phyloP scores from a whole-genome alignment of 805 yeast genomes.

The Lachancea lanzarotensis region DNA sequence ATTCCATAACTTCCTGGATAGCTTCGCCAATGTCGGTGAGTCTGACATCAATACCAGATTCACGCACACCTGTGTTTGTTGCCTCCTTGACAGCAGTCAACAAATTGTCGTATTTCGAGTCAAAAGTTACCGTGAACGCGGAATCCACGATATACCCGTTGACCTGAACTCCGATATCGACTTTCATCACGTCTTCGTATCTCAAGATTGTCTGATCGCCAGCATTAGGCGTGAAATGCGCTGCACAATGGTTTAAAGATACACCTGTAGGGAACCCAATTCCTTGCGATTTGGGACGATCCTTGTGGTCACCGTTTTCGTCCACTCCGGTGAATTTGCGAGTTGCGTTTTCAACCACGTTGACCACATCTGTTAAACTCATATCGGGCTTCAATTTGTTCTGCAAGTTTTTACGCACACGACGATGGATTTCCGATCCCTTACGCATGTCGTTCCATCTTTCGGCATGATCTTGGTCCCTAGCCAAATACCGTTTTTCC shows the following conservation, averaged over 20 bases:
- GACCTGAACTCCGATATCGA: conserved; percentile 94
- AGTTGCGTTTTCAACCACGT: conserved; percentile 78
- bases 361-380: conserved; percentile 85
- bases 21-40: conserved; percentile 93
- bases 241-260: conserved; percentile 89
- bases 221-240: conserved; percentile 95
- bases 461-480: conserved; percentile 42
- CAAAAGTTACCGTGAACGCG: conserved; percentile 88
- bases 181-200: conserved; percentile 91
- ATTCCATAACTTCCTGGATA: conserved; percentile 95
- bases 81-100: conserved; percentile 86
- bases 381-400: conserved; percentile 80
- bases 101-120: conserved; percentile 72
- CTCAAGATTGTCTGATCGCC: conserved; percentile 79
- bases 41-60: conserved; percentile 94
- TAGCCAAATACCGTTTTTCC: conserved; percentile 73
- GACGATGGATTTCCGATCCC: conserved; percentile 93
- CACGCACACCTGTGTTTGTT: conserved; percentile 86
- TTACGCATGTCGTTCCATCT: conserved; percentile 86
- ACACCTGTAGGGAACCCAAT: conserved; percentile 99
- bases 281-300: conserved; percentile 52
- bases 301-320: conserved; percentile 44
- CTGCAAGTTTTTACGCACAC: conserved; percentile 77
- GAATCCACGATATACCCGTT: conserved; percentile 92
- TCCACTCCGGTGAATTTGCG: conserved; percentile 64